These are phyloP conservation scores for Zhuliangozyma blackwelliae DNA, from an alignment of 1,139 yeast genomes.

Conservation along the genomic window DNA sequence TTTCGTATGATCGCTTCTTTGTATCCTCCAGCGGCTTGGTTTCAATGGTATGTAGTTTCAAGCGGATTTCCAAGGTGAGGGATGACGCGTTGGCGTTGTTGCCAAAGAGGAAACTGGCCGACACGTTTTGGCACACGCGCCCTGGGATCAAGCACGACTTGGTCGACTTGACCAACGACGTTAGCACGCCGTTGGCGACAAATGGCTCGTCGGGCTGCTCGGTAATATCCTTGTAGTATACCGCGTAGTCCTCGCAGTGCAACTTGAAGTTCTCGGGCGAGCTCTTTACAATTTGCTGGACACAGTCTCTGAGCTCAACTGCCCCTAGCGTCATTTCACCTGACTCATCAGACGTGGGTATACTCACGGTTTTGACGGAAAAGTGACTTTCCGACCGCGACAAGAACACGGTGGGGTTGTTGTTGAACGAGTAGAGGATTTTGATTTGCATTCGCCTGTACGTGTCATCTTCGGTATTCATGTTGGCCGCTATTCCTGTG, in stretches of 20 bases:
- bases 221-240: slow-evolving; percentile 67
- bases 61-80: slow-evolving; percentile 62
- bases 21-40: slow-evolving; percentile 1
- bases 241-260: slow-evolving; percentile 54
- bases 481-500: slow-evolving; percentile 3
- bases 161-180: slow-evolving; percentile 32
- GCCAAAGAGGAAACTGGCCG: slow-evolving; percentile 48
- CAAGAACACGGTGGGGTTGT: slow-evolving; percentile 51
- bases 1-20: slow-evolving; percentile 6
- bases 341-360: slow-evolving; percentile 28
- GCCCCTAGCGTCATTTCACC: slow-evolving; percentile 50
- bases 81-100: slow-evolving; percentile 37
- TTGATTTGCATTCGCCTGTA: slow-evolving; percentile 48
- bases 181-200: slow-evolving; percentile 65
- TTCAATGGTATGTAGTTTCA: slow-evolving; percentile 50
- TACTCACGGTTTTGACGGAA: slow-evolving; percentile 45
- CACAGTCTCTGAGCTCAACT: slow-evolving; percentile 49
- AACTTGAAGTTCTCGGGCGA: slow-evolving; percentile 58
- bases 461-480: slow-evolving; percentile 19
- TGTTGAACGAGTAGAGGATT: slow-evolving; percentile 59
- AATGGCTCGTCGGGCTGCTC: slow-evolving; percentile 74
- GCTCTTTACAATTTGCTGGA: slow-evolving; percentile 45
- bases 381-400: slow-evolving; percentile 48
- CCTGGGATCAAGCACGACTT: slow-evolving; percentile 52
- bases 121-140: slow-evolving; percentile 65